phyloP scores from a whole-genome alignment of 2,329 filamentous ascomycete species.

The Ceratocystis papillata region DNA sequence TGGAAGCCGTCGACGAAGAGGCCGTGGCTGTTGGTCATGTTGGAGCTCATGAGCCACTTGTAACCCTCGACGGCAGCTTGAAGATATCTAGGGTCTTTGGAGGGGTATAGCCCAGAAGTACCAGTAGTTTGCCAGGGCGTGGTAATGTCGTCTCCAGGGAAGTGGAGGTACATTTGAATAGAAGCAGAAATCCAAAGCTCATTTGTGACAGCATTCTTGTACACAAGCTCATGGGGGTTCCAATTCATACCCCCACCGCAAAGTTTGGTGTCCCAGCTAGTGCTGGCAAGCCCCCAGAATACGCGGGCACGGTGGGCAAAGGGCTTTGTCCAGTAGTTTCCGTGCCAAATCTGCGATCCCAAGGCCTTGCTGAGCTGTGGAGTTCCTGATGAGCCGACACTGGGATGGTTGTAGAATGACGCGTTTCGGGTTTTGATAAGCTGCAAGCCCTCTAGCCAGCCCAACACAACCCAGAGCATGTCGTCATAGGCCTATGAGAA shows the following conservation, averaged over 20 bases:
- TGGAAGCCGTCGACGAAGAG: constrained; percentile 85
- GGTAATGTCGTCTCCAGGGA: constrained; percentile 65
- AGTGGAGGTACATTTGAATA: constrained; percentile 79
- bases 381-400: constrained; percentile 26
- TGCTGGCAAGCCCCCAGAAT: constrained; percentile 71
- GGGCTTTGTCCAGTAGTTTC: constrained; percentile 58
- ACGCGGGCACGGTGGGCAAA: constrained; percentile 75
- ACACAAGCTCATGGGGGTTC: constrained; percentile 69
- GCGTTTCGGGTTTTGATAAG: constrained; percentile 61
- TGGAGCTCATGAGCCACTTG: constrained; percentile 63
- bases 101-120: constrained; percentile 30
- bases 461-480: constrained; percentile 88
- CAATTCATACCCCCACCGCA: constrained; percentile 86
- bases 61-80: constrained; percentile 67
- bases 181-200: constrained; percentile 79
- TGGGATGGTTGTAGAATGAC: constrained; percentile 43
- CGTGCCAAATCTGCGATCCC: constrained; percentile 55
- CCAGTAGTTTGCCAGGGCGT: constrained; percentile 47
- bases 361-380: constrained; percentile 30
- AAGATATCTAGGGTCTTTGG: constrained; percentile 52
- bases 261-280: constrained; percentile 70
- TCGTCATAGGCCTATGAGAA: constrained; percentile 68
- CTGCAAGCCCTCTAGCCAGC: constrained; percentile 73
- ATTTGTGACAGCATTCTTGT: constrained; percentile 96
- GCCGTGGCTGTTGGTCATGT: constrained; percentile 67